Percentiles rank a stretch among this genome's conserved stretches.
Conservation (phyloP, 768 basidiomycete genomes). For the Leccinellum albellum region DNA sequence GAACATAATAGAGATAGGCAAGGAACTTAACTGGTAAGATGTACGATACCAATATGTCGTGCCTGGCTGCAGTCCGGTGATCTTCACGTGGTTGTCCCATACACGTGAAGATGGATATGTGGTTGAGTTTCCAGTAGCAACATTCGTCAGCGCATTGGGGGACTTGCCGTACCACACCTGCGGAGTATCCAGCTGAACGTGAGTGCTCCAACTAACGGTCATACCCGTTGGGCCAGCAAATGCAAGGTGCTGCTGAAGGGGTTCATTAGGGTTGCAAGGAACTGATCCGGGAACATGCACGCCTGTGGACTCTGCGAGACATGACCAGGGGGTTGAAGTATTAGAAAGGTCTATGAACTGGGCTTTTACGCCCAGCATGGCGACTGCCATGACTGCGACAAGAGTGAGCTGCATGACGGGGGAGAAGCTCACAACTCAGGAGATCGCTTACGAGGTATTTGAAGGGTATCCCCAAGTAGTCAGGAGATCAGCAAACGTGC, state of each 20-base stretch:
- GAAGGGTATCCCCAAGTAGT: not conserved
- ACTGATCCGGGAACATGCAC: slow-evolving; percentile 27
- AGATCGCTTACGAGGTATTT: not conserved
- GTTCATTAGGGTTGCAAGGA: slow-evolving; percentile 27
- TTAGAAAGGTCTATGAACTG: slow-evolving; percentile 18
- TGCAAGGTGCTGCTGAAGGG: slow-evolving; percentile 25
- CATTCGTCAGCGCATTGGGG: slow-evolving; percentile 15
- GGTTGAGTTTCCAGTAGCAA: slow-evolving; percentile 18
- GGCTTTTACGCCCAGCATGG: slow-evolving; percentile 11
- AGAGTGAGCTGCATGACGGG: slow-evolving; percentile 6
- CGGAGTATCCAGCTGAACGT: slow-evolving; percentile 15
- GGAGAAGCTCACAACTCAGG: not conserved
- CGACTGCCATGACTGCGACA: not conserved
- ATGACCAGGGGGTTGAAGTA: slow-evolving; percentile 13
- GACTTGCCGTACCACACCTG: slow-evolving; percentile 26
- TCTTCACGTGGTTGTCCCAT: slow-evolving; percentile 27
- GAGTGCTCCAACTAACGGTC: slow-evolving; percentile 27
- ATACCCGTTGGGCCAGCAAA: slow-evolving; percentile 25
- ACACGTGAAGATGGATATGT: slow-evolving; percentile 26
- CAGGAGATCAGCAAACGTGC: not conserved
- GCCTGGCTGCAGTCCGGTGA: slow-evolving; percentile 20
- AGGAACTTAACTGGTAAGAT: slow-evolving; percentile 22
- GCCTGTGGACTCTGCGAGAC: slow-evolving; percentile 26
- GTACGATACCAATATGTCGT: slow-evolving; percentile 29
- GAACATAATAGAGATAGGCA: not conserved